Conservation (phyloP, 441 rosid genomes). For the Populus trichocarpa region DNA sequence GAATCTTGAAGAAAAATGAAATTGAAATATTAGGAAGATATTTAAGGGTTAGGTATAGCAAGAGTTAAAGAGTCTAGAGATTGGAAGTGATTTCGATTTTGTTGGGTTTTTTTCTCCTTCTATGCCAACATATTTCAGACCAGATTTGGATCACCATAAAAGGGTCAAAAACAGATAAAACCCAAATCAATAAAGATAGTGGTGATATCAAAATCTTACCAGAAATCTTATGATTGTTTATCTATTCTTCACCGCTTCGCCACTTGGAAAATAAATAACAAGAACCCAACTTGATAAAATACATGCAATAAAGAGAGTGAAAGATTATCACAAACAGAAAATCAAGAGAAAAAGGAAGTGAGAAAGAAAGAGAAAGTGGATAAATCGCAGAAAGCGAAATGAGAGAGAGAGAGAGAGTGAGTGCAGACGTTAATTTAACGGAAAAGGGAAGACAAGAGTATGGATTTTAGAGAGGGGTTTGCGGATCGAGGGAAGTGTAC, state of each 20-base stretch:
- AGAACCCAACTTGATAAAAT: neutral
- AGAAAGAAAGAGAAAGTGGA: conserved; percentile 8
- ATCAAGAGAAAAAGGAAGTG: neutral
- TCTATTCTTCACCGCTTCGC: conserved; percentile 20
- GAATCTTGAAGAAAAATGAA: neutral
- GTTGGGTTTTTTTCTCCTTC: conserved; percentile 20
- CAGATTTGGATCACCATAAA: conserved; percentile 34
- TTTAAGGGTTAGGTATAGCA: neutral
- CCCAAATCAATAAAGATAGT: conserved; percentile 9
- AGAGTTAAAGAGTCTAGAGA: neutral
- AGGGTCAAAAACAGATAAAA: conserved; percentile 18
- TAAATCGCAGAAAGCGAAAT: conserved; percentile 16
- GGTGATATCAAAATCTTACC: conserved; percentile 24
- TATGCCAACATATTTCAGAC: conserved; percentile 39
- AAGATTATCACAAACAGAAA: neutral
- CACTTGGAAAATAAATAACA: neutral
- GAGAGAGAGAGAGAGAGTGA: neutral
- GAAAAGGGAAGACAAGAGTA: conserved; percentile 5
- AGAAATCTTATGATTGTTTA: neutral
- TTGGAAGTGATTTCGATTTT: conserved; percentile 6
- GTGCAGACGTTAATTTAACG: neutral
- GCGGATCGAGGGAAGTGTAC: conserved; percentile 26
- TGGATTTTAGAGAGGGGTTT: conserved; percentile 30
- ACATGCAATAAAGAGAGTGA: neutral
- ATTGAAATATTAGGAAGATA: neutral